These are phyloP conservation scores for Saussurea involucrata DNA, from an alignment of 129 eudicot genomes.

Conservation along the genomic window DNA sequence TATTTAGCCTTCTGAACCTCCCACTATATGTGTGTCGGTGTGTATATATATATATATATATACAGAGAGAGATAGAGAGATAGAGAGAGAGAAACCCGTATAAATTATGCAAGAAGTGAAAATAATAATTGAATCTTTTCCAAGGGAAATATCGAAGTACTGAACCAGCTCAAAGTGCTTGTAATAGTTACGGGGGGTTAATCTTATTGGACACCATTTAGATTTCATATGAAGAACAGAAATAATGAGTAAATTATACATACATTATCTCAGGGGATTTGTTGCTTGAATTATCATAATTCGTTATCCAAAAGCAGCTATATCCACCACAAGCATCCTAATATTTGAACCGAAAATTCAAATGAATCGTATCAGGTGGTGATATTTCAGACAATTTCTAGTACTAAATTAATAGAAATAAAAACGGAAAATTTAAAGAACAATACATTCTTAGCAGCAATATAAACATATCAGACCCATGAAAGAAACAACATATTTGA, in stretches of 20 bases:
- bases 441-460: neutral
- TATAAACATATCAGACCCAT: constrained; percentile 1
- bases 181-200: neutral
- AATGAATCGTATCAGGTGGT: neutral
- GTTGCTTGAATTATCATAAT: constrained; percentile 50
- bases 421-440: neutral
- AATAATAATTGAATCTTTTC: too few species aligned
- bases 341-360: constrained; percentile 7
- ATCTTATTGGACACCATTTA: neutral
- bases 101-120: too few species aligned
- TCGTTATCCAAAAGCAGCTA: constrained; percentile 85
- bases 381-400: neutral
- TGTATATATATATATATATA: too few species aligned
- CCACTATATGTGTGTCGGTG: too few species aligned
- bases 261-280: constrained; percentile 69
- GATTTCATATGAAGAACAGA: constrained; percentile 1
- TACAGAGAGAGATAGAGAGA: too few species aligned
- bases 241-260: constrained; percentile 19
- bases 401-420: neutral
- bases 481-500: neutral
- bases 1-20: too few species aligned
- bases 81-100: too few species aligned
- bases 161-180: neutral
- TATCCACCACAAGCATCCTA: constrained; percentile 85
- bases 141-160: too few species aligned